Percentiles rank a stretch among this genome's conserved stretches.
These are phyloP conservation scores for Lanmaoa pseudosensibilis DNA, from an alignment of 768 basidiomycete species.

Conservation along the genomic window DNA sequence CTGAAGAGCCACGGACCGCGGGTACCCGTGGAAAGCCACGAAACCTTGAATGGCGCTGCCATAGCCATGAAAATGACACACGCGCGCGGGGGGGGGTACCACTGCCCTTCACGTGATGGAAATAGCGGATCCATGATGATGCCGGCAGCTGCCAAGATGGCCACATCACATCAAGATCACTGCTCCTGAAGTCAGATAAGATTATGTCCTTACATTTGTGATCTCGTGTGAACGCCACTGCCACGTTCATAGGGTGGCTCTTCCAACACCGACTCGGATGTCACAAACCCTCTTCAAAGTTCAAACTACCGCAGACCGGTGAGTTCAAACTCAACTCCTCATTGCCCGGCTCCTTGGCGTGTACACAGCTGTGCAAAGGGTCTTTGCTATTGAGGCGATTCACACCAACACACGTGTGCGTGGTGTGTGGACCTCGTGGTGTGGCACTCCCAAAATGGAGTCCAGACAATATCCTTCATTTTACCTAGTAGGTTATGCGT, in stretches of 20 bases:
- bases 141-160: not conserved
- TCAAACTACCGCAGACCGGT: not conserved
- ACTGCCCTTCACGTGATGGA: too few relatives aligned
- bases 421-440: slow-evolving; percentile 20
- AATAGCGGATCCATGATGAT: not conserved
- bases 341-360: not conserved
- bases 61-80: too few relatives aligned
- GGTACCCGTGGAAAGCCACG: not conserved
- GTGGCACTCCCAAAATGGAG: slow-evolving; percentile 1
- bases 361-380: not conserved
- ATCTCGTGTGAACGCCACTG: not conserved
- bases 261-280: too few relatives aligned
- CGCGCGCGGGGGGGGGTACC: too few relatives aligned
- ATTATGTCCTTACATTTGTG: not conserved
- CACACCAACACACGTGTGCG: slow-evolving; percentile 11
- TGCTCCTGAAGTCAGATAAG: not conserved
- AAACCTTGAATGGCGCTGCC: too few relatives aligned
- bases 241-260: not conserved
- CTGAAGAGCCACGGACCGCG: not conserved
- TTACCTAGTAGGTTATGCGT: not conserved
- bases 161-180: too few relatives aligned
- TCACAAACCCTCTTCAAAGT: too few relatives aligned
- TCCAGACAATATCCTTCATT: slow-evolving; percentile 2
- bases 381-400: not conserved
- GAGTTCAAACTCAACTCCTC: slow-evolving; percentile 7